phyloP scores from a whole-genome alignment of 495 filamentous ascomycete genomes.

The Durotheca rogersii region DNA sequence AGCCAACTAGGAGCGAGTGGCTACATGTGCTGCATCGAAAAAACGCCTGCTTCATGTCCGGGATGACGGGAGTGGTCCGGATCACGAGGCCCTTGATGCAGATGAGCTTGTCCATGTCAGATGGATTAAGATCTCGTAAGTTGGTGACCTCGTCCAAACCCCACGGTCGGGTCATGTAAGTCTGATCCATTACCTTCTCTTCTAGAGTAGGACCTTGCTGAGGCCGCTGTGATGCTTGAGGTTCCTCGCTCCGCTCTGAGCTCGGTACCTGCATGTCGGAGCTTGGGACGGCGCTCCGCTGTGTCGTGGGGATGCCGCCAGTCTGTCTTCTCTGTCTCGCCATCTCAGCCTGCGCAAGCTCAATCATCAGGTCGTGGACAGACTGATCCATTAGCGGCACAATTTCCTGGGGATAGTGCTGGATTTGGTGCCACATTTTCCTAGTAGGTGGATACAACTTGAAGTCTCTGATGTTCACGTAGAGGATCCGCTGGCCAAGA shows the following conservation, averaged over 20 bases:
- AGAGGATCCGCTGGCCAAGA: conserved; percentile 77
- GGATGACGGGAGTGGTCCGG: conserved; percentile 91
- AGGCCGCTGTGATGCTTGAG: conserved; percentile 35
- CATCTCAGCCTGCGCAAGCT: conserved; percentile 81
- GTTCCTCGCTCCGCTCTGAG: conserved; percentile 64
- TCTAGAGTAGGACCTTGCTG: conserved; percentile 44
- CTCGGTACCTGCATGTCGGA: conserved; percentile 74
- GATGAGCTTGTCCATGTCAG: conserved; percentile 94
- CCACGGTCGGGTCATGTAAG: conserved; percentile 85
- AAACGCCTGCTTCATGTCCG: conserved; percentile 94
- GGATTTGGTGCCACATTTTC: conserved; percentile 93
- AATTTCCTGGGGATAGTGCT: conserved; percentile 91
- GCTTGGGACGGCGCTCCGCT: conserved; percentile 49
- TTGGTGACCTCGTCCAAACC: conserved; percentile 87
- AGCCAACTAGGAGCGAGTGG: conserved; percentile 82
- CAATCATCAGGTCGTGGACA: conserved; percentile 90
- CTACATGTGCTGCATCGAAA: conserved; percentile 93
- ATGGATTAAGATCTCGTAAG: conserved; percentile 91
- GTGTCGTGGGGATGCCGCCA: conserved; percentile 48
- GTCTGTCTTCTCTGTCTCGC: conserved; percentile 61
- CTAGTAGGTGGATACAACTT: conserved; percentile 88
- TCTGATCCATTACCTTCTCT: conserved; percentile 64
- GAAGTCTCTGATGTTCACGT: conserved; percentile 85
- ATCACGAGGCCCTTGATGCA: conserved; percentile 97
- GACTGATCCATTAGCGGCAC: conserved; percentile 94